phyloP scores from a whole-genome alignment of 2,329 filamentous ascomycete species.

The Tolypocladium amazonense region DNA sequence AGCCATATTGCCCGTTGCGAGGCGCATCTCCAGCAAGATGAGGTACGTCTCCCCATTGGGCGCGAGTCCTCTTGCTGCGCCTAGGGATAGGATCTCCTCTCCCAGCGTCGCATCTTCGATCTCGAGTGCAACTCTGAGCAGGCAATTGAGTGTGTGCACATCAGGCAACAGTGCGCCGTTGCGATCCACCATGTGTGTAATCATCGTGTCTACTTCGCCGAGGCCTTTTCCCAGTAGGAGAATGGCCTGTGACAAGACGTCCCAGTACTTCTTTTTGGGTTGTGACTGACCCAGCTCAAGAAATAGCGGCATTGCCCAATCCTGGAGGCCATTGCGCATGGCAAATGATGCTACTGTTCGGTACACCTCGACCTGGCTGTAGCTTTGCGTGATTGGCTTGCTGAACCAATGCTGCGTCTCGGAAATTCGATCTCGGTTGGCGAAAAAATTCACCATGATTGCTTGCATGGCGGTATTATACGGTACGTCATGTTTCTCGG shows the following conservation, averaged over 20 bases:
- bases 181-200: slow-evolving; percentile 60
- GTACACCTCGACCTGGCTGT: slow-evolving; percentile 13
- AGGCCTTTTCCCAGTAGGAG: slow-evolving; percentile 57
- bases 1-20: slow-evolving; percentile 62
- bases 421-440: slow-evolving; percentile 42
- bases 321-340: slow-evolving; percentile 44
- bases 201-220: slow-evolving; percentile 39
- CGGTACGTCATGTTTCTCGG: slow-evolving; percentile 34
- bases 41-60: slow-evolving; percentile 62
- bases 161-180: slow-evolving; percentile 45
- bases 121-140: slow-evolving; percentile 65
- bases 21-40: slow-evolving; percentile 64
- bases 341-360: slow-evolving; percentile 36
- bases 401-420: slow-evolving; percentile 60
- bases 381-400: slow-evolving; percentile 31
- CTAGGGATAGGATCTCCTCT: slow-evolving; percentile 61
- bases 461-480: slow-evolving; percentile 37
- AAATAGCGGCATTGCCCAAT: slow-evolving; percentile 54
- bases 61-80: slow-evolving; percentile 51
- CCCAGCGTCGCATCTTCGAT: slow-evolving; percentile 60
- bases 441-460: slow-evolving; percentile 52
- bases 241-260: slow-evolving; percentile 64
- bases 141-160: slow-evolving; percentile 61
- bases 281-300: slow-evolving; percentile 35
- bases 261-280: slow-evolving; percentile 50